Conservation (phyloP, 75 land plant genomes). For the Pinus albicaulis region DNA sequence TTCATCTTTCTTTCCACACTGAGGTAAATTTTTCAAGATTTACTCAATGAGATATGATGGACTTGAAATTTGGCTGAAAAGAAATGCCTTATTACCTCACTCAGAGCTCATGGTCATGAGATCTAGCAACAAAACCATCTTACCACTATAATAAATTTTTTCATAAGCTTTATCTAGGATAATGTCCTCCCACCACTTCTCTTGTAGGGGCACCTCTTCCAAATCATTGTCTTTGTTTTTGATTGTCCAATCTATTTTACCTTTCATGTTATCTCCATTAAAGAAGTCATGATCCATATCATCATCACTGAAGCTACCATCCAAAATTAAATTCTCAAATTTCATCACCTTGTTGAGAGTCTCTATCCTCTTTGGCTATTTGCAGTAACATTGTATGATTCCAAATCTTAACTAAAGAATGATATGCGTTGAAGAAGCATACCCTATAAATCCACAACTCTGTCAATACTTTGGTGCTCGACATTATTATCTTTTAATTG, state of each 20-base stretch:
- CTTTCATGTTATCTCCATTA: background rate
- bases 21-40: slow-evolving; percentile 64
- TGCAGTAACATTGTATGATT: too few species aligned
- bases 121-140: slow-evolving; percentile 87
- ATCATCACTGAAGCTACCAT: too few species aligned
- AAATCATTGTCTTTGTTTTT: background rate
- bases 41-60: slow-evolving; percentile 84
- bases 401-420: too few species aligned
- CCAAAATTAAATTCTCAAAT: too few species aligned
- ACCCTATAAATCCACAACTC: too few species aligned
- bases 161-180: slow-evolving; percentile 44
- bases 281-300: too few species aligned
- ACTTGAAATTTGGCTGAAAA: slow-evolving; percentile 90
- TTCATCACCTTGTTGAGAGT: too few species aligned
- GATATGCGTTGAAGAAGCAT: too few species aligned
- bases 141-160: slow-evolving; percentile 77
- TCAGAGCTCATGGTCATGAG: slow-evolving; percentile 77
- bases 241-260: background rate
- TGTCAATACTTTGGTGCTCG: too few species aligned
- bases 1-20: slow-evolving; percentile 37
- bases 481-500: too few species aligned
- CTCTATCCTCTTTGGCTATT: too few species aligned
- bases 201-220: background rate
- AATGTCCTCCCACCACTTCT: slow-evolving; percentile 85
- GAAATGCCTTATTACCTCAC: slow-evolving; percentile 73